Base-by-base conservation (phyloP, 257 asterid genomes). In the Pogostemon cablin region DNA sequence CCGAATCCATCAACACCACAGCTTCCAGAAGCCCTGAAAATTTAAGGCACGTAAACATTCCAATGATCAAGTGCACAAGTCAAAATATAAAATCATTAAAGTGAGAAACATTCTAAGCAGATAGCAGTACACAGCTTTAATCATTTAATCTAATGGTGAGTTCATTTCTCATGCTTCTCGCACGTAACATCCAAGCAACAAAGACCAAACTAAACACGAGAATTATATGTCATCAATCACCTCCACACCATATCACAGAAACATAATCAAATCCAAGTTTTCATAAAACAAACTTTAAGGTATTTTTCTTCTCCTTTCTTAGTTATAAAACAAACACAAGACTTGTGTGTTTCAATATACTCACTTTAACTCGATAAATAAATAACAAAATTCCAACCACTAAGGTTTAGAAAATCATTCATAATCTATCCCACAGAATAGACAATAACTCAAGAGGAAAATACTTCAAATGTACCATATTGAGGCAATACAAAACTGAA, bases 1-100 rank as follows among this genome's bases (percentile, higher is more conserved):
- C 35, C 2, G 85, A 62, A 71, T 80, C 76, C 98, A 91, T 91
- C 47, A 42, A 55, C 50, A 52, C 60, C 9, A 65, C 50, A 68
- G 55, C 40, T 56, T 62, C 4, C 41, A 59, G 77, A 61, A 62
- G 68, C 15, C 68, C 90, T 82, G 86, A 74, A 57, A 61, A 61
- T 61, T 39, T 38, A 70, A 43, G 73, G 48, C 69, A 67, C 54
- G 20, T 67, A 59, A 65, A 62, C 72, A 39, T 66, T 62, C n/a
- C 41, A 34, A 53, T 40, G 60, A 72, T 64, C 25, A 64, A 63
- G 20, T 17, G 42, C 44, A 52, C 5, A 8, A 42, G n/a, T n/a
- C 46, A 38, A 64, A 12, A n/a, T 1, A 60, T 55, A 35, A 17
- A 4, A 54, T 9, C 32, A 3, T n/a, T 41, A 5, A 32, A 43